Base-by-base conservation (phyloP, 306 rosid genomes). In the Elaeagnus macrophylla region DNA sequence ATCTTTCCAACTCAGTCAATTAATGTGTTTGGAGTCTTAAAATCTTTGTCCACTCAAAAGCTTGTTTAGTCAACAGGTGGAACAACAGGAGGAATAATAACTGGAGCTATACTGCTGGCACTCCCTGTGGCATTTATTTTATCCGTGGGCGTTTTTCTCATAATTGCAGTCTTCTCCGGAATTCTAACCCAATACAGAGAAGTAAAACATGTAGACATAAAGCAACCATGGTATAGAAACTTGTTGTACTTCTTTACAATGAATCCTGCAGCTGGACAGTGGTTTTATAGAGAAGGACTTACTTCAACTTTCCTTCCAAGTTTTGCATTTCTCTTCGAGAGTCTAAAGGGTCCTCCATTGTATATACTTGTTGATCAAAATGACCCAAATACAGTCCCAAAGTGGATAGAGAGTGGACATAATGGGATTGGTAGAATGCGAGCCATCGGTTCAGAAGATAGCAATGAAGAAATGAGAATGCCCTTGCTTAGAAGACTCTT, bases 271-370 rank as follows among this genome's bases (percentile, higher is more conserved):
- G 54, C 61, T 14, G 85, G 94, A 64, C 78, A 71, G 70, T 84
- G 83, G 94, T 73, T 76, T 73, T 64, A 60, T 54, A 71, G 54
- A 56, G 73, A 77, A n/a, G 73, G 80, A 37, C 38, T 78, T 39
- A 67, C 84, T 40, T 75, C 75, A 2, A 72, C 86, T 45, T 77
- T 83, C 74, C 70, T 72, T 57, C 53, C 67, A 6, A 65, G 77
- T 15, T 75, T 72, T 7, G 87, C 87, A 7, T 72, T 75, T 65
- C 82, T 83, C 60, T 84, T 84, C 37, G 81, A 78, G 45, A 58
- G 48, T 68, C 62, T 52, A 60, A 78, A 66, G 60, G 94, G 88
- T 51, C 72, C 67, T 56, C 82, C 84, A 6, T 42, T 60, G 25
- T 50, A 62, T 40, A 60, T 67, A 41, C 48, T 59, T 54, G 75